Base-by-base conservation (phyloP, 768 basidiomycete genomes). In the Coprinopsis sp. region DNA sequence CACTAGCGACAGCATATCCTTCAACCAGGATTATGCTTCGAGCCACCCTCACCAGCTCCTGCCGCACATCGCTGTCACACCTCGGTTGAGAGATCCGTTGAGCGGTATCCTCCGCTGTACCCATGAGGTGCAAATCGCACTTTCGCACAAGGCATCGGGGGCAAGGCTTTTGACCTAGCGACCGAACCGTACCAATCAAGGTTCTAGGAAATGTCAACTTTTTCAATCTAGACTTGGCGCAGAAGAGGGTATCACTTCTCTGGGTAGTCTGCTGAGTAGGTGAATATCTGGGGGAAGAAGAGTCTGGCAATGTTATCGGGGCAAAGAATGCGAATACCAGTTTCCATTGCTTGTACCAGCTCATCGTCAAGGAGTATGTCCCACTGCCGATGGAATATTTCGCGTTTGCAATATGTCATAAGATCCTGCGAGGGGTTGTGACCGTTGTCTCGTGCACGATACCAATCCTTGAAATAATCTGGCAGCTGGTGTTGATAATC, bases 301-400 rank as follows among this genome's bases (percentile, higher is more conserved):
- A 8, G 30, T n/a, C 30, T 31, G 8, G n/a, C 79, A 84, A 46
- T 79, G 83, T 48, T 83, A 87, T 46, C 70, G 77, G 2, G 76
- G n/a, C n/a, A n/a, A n/a, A n/a, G n/a, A n/a, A n/a, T n/a, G n/a
- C n/a, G n/a, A n/a, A n/a, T n/a, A n/a, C n/a, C n/a, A n/a, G n/a
- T n/a, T n/a, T 18, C 11, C 11, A 11, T 11, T 11, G 34, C 34
- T 18, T 18, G 11, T 11, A 37, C 7, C 7, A 37, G 18, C 10
- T 37, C 34, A 7, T 37, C 18, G 34, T 37, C 34, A 18, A 37
- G 34, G 19, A 37, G 34, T 7, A 37, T 10, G 34, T 18, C 10
- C 34, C 34, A 37, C 18, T 37, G 34, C 10, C 7, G 11, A 7
- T 37, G 34, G 19, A 37, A 37, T 6, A 37, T 10, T 37, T 37